Conservation (phyloP, 2,329 filamentous ascomycete genomes). For the Aotearoamyces nothofagi region DNA sequence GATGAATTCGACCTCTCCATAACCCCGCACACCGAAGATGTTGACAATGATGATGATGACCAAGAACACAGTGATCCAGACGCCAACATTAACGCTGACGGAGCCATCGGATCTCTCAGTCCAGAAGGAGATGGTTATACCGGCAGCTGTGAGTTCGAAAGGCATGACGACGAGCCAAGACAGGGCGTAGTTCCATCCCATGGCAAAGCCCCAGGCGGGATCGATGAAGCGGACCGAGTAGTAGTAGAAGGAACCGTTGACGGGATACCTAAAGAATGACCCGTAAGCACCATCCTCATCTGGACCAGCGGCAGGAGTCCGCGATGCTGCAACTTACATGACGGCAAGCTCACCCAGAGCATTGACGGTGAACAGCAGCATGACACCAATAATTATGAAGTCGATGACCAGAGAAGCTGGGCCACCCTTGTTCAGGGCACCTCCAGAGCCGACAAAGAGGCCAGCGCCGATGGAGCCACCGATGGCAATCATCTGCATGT, state of each 20-base stretch:
- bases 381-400: constrained; percentile 39
- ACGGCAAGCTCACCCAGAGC: constrained; percentile 46
- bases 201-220: constrained; percentile 36
- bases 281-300: too few species aligned
- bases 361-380: constrained; percentile 42
- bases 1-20: constrained; percentile 42
- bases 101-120: too few species aligned
- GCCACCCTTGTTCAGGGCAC: constrained; percentile 56
- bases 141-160: constrained; percentile 37
- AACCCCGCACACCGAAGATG: constrained; percentile 40
- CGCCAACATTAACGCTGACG: constrained; percentile 29
- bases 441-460: constrained; percentile 73
- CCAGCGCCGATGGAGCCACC: constrained; percentile 86
- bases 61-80: constrained; percentile 42
- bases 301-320: too few species aligned
- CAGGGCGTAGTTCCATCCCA: constrained; percentile 37
- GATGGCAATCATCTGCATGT: constrained; percentile 96
- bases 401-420: constrained; percentile 52
- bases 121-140: constrained; percentile 39
- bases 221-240: constrained; percentile 46
- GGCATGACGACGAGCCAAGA: constrained; percentile 33
- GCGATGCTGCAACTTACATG: constrained; percentile 12
- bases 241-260: constrained; percentile 47
- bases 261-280: constrained; percentile 40
- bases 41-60: constrained; percentile 33